Base-by-base conservation (phyloP, 2,329 filamentous ascomycete genomes). In the Colletotrichum scovillei region DNA sequence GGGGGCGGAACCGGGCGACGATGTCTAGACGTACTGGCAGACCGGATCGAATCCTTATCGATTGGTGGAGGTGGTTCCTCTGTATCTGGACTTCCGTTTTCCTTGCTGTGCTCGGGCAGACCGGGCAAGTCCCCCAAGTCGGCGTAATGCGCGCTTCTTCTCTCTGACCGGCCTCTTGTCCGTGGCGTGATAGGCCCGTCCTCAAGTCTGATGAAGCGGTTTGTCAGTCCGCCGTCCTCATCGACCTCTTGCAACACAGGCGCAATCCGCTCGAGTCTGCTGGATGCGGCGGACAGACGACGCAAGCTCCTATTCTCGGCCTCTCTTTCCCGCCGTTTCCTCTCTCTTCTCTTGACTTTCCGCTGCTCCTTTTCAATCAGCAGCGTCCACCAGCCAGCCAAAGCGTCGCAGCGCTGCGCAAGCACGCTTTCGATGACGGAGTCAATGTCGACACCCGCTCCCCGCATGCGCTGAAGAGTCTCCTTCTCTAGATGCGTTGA, bases 331-430 rank as follows among this genome's bases (percentile, higher is more conserved):
- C 90, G 95, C 9, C 96, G 90, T 80, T 96, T 98, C 66, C 91
- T 90, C 78, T 98, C 95, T 75, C 92, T 88, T 74, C 95, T 88
- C 74, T 86, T 89, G 76, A 95, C 92, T 82, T 99, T 99, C 9
- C 95, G 91, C 80, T 95, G 91, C 80, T 99, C 97, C 81, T 98
- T 99, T 79, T 98, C 97, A 11, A 98, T 91, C 52, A 99, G 85
- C 32, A 99, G 84, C 3, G 94, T 94, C 97, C 97, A 99, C 97
- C 97, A 99, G 6, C 97, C 97, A 63, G 95, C 94, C 62, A 99
- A 85, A 6, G 93, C 90, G 82, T 99, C 96, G 79, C 97, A 98
- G 76, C 94, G 90, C 81, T 98, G 95, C 4, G 95, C 91, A 46
- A 98, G 83, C 3, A 99, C 97, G 78, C 97, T 97, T 80, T 98